Evolutionary conservation across 1,284 basidiomycete species (phyloP), one percentile per base, ranked within the genome.

Genomic region (Schizophyllum amplum): DNA sequence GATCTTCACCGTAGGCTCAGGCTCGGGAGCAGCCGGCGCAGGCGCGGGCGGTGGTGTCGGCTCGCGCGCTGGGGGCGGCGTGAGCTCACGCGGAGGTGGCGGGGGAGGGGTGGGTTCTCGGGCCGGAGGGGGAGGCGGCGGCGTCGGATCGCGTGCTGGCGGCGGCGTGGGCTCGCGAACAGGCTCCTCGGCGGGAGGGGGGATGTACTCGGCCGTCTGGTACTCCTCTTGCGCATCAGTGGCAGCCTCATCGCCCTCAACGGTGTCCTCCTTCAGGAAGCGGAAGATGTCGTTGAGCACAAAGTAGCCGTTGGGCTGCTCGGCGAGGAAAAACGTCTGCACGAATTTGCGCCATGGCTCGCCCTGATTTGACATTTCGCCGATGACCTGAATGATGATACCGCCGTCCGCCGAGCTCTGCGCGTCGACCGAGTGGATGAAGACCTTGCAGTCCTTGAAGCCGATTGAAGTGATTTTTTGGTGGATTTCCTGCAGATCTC

Each of bases 241-340:
- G 9, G 71, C 63, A 60, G 72, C 79, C 58, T 91, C 89, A 57
- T 91, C 92, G 48, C 80, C 78, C 62, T 91, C 90, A 61, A 92
- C 89, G 46, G 84, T 79, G 67, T 98, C 95, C 75, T 98, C 95
- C 78, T 97, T 97, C 63, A 99, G 79, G 81, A 96, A 98, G 62
- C 96, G 90, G 87, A 99, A 99, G 76, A 99, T 98, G 76, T 99
- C 97, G 75, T 99, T 99, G 72, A 99, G 86, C 61, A 99, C 97
- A 72, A 94, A 99, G 80, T 98, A 99, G 52, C 97, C 97, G 67
- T 96, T 97, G 47, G 94, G 93, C 75, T 99, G 97, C 72, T 98
- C 93, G 52, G 97, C 97, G 57, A 99, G 87, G 89, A 99, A 99
- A 79, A 99, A 99, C 15, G 96, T 98, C 77, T 99, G 97, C 22